Evolutionary conservation across 129 eudicot species (phyloP), one percentile per base, ranked within the genome.

Genomic region (Cynara cardunculus): DNA sequence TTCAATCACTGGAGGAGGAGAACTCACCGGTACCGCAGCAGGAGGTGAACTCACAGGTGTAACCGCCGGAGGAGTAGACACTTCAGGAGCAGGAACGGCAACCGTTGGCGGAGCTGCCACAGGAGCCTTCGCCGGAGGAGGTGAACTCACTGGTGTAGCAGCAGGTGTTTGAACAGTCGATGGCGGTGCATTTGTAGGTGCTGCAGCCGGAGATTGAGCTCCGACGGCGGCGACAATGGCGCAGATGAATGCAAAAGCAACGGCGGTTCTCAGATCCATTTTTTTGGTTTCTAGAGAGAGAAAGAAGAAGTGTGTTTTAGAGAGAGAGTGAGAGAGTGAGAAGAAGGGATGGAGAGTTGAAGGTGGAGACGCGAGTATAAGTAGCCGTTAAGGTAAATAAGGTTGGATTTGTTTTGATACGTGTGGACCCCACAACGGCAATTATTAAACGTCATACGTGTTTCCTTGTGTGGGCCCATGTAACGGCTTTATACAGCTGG

Each of bases 201-300:
- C 78, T 18, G 90, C 72, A 0, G 90, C 88, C 62, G 97, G 97
- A 24, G 97, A 34, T 82, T 92, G 97, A 10, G 83, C 97, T 24
- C 85, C 88, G 31, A 82, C 93, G 39, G 73, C 34, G 64, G 93
- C 81, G 11, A 89, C 69, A 7, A 88, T 81, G 72, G 88, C 32
- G 86, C 85, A 88, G 25, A 88, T 35, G 7, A 92, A 46, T 71
- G 89, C 91, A 0, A 90, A 30, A 11, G 41, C 78, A 0, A 92
- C 21, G 25, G 31, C 80, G 25, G 64, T 49, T 18, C 75, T 83
- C 16, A 78, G 82, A 77, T 81, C 87, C 88, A 90, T 78, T 25
- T 78, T 25, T 26, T 25, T 37, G 37, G 3, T 62, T 6, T 32
- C 7, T 37, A 21, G 16, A 25, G 78, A 4, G 70, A 69, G 46